Conservation (phyloP, 106 monocot species). For the Apostasia ramifera region DNA sequence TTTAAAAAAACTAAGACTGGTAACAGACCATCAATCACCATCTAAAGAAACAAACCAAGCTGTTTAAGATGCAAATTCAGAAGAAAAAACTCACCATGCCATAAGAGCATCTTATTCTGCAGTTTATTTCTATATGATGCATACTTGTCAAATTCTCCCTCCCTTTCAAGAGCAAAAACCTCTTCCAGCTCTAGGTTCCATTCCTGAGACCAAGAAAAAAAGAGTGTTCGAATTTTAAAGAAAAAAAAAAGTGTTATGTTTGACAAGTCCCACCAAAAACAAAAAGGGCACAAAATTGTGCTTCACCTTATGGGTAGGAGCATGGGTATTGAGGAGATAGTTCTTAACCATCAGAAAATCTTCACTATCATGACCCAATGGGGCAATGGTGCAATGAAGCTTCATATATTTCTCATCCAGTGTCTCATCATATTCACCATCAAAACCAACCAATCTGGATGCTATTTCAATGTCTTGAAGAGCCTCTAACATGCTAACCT, state of each 20-base stretch:
- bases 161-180: constrained; percentile 79
- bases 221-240: neutral
- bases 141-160: constrained; percentile 84
- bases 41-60: no score
- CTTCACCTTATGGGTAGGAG: constrained; percentile 90
- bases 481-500: constrained; percentile 98
- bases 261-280: no score
- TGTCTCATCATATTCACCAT: constrained; percentile 63
- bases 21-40: no score
- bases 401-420: constrained; percentile 91
- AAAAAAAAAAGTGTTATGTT: neutral
- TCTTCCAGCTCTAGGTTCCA: constrained; percentile 93
- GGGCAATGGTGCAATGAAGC: constrained; percentile 65
- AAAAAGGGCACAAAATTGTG: neutral
- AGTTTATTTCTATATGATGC: constrained; percentile 58
- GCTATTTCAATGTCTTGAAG: constrained; percentile 99
- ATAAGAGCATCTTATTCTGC: constrained; percentile 92
- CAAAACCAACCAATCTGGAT: constrained; percentile 89
- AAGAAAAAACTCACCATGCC: constrained; percentile 77
- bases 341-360: constrained; percentile 75
- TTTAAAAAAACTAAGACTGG: no score
- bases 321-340: constrained; percentile 91
- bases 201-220: constrained; percentile 35
- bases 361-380: constrained; percentile 78
- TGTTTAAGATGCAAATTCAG: no score